Conservation (phyloP, 2,329 filamentous ascomycete genomes). For the Talaromyces sp. region DNA sequence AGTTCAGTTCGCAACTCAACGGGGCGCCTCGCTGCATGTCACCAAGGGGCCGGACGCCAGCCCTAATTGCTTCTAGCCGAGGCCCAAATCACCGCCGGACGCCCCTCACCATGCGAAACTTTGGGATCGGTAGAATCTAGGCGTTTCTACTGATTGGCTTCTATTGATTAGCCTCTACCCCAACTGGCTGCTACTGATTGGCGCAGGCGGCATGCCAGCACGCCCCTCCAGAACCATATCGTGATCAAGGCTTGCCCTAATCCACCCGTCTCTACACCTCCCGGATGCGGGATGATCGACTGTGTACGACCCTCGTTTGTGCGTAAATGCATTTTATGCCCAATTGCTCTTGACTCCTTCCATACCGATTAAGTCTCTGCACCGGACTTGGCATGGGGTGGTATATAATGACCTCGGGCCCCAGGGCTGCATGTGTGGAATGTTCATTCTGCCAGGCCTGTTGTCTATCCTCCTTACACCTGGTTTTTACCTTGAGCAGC, state of each 20-base stretch:
- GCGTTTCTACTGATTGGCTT: not conserved
- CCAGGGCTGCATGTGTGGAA: not conserved
- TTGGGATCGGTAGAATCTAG: not conserved
- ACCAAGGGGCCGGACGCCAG: not conserved
- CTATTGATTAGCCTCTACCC: not conserved
- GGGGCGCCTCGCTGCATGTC: not conserved
- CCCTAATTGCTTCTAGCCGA: not conserved
- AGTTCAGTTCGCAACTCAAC: not conserved
- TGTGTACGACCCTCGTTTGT: not conserved
- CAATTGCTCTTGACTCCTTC: not conserved
- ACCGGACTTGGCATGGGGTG: not conserved
- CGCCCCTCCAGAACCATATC: not conserved
- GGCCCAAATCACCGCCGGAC: not conserved
- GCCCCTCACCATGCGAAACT: not conserved
- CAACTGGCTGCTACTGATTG: not conserved
- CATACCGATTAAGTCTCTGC: not conserved
- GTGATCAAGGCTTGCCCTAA: not conserved
- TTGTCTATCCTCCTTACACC: not conserved
- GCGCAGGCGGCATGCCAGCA: not conserved
- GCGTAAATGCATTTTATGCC: not conserved
- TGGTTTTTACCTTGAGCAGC: not conserved
- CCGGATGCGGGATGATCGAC: not conserved
- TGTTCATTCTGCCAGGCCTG: not conserved
- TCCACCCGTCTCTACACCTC: not conserved
- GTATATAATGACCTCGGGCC: not conserved